A percentile compares a stretch with the other conserved stretches of the same genome.
Conservation (phyloP, 768 basidiomycete genomes). For the Daedaleopsis nitida region DNA sequence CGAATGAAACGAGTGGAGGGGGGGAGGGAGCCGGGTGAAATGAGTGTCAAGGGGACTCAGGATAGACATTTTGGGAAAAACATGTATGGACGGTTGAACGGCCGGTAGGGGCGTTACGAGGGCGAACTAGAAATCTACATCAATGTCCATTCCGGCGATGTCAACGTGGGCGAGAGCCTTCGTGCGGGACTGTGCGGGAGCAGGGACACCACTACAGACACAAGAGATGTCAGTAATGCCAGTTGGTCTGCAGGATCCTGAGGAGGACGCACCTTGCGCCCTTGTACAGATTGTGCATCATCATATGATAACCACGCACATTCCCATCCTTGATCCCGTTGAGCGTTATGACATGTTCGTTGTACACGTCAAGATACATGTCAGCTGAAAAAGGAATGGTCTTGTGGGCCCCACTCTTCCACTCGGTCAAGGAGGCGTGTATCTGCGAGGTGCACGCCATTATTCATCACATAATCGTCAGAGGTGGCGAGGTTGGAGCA, state of each 20-base stretch:
- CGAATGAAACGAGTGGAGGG: no score
- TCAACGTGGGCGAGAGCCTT: neutral
- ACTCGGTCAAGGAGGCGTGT: conserved; percentile 7
- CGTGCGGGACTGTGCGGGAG: neutral
- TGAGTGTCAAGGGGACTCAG: no score
- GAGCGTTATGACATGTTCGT: conserved; percentile 5
- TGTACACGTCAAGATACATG: conserved; percentile 10
- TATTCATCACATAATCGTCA: neutral
- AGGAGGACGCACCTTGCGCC: neutral
- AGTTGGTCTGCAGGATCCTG: no score
- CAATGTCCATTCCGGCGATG: neutral
- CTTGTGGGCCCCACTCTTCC: neutral
- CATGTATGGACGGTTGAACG: no score
- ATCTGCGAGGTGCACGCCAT: neutral
- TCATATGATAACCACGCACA: neutral
- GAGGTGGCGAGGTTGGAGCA: no score
- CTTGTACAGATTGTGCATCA: conserved; percentile 11
- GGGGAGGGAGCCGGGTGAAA: no score
- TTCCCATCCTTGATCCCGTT: conserved; percentile 2
- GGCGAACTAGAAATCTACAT: neutral
- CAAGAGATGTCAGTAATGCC: neutral
- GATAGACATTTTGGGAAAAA: no score
- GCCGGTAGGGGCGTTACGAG: no score
- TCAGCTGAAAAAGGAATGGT: conserved; percentile 4
- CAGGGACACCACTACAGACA: neutral